Conservation (phyloP, 2,329 filamentous ascomycete genomes). For the Coniochaeta hoffmannii region DNA sequence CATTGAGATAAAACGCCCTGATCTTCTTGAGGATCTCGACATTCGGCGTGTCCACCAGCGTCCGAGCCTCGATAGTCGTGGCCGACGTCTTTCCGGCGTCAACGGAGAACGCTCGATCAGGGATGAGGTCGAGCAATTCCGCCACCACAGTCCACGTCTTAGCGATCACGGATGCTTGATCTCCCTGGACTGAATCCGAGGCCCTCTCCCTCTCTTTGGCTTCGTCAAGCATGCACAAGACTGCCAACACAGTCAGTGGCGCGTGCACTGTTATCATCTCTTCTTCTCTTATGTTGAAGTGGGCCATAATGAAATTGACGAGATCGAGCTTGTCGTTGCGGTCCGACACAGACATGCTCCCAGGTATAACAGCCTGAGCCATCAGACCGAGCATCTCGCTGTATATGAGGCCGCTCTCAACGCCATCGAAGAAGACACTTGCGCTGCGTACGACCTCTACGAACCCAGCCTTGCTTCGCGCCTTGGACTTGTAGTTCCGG, state of each 20-base stretch:
- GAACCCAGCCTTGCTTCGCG: slow-evolving; percentile 62
- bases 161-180: slow-evolving; percentile 11
- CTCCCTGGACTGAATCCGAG: slow-evolving; percentile 7
- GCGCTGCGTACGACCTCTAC: slow-evolving; percentile 86
- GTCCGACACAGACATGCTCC: slow-evolving; percentile 33
- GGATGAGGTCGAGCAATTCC: slow-evolving; percentile 55
- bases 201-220: slow-evolving; percentile 27
- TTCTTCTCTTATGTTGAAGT: slow-evolving; percentile 92
- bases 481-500: slow-evolving; percentile 60
- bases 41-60: slow-evolving; percentile 27
- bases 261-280: slow-evolving; percentile 89
- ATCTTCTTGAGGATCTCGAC: slow-evolving; percentile 54
- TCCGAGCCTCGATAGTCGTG: slow-evolving; percentile 17
- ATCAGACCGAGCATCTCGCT: slow-evolving; percentile 69
- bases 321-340: slow-evolving; percentile 60
- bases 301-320: slow-evolving; percentile 71
- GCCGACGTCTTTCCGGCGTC: slow-evolving; percentile 13
- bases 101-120: slow-evolving; percentile 52
- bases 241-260: slow-evolving; percentile 64
- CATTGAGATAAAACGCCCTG: slow-evolving; percentile 59
- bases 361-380: slow-evolving; percentile 47
- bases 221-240: slow-evolving; percentile 54
- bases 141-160: slow-evolving; percentile 42
- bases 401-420: slow-evolving; percentile 91
- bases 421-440: slow-evolving; percentile 93